Evolutionary conservation across 1,284 basidiomycete genomes (phyloP).

Genomic region (Cerrena zonata): DNA sequence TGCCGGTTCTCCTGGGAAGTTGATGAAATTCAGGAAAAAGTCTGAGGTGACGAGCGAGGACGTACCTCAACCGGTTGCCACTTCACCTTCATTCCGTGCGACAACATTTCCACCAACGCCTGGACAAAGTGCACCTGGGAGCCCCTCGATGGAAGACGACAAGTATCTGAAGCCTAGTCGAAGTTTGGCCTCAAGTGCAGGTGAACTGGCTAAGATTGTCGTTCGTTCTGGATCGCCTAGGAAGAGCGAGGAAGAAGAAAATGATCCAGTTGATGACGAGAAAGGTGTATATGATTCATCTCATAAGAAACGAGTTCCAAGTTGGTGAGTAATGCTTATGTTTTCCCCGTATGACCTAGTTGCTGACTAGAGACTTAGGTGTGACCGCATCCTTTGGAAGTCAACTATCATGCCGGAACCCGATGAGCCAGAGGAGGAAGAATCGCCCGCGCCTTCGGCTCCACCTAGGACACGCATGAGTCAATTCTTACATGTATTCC

Average conservation of each 20-base stretch:
- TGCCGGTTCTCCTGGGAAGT: neutral
- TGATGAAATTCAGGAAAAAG: neutral
- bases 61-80: neutral
- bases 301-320: conserved; percentile 73
- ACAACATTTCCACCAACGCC: neutral
- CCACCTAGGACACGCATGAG: conserved; percentile 42
- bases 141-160: neutral
- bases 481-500: conserved; percentile 51
- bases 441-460: conserved; percentile 19
- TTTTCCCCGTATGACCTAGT: conserved; percentile 2
- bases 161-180: conserved; percentile 1
- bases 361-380: conserved; percentile 38
- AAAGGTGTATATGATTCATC: conserved; percentile 74
- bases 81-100: neutral
- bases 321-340: conserved; percentile 47
- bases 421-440: conserved; percentile 32
- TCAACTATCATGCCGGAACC: conserved; percentile 51
- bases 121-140: neutral
- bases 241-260: conserved; percentile 27
- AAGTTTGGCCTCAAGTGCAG: neutral
- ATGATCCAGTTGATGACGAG: conserved; percentile 37
- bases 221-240: neutral
- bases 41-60: neutral
- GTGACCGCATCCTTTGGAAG: conserved; percentile 76
- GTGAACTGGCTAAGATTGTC: neutral